Conservation (phyloP, 2,329 filamentous ascomycete genomes). For the Colletotrichum plurivorum region DNA sequence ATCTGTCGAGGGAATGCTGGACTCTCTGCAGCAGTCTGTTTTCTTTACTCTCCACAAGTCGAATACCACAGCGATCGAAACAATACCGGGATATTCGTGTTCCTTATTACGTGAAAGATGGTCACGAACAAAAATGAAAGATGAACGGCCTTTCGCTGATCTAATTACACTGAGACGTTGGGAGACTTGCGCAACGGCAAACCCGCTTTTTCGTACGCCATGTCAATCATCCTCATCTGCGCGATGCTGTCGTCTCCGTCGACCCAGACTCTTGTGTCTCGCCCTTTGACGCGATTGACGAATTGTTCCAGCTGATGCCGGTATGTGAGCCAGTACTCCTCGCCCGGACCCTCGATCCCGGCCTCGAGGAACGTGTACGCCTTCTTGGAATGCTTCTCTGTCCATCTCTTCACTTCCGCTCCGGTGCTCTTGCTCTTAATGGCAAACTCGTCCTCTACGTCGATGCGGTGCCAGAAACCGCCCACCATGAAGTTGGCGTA, state of each 20-base stretch:
- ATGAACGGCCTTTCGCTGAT: too few relatives aligned
- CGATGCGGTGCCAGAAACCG: constrained; percentile 51
- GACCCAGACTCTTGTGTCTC: constrained; percentile 56
- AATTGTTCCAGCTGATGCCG: constrained; percentile 64
- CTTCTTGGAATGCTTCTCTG: constrained; percentile 46
- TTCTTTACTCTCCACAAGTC: neutral
- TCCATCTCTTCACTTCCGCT: constrained; percentile 44
- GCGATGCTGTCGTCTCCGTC: constrained; percentile 57
- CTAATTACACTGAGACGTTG: neutral
- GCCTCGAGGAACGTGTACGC: constrained; percentile 53
- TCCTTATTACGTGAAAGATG: neutral
- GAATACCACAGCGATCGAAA: neutral
- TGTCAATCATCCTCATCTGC: constrained; percentile 62
- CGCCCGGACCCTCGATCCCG: constrained; percentile 47
- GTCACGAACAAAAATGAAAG: neutral
- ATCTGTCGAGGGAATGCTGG: neutral
- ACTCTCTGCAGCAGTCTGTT: neutral
- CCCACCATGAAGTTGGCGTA: constrained; percentile 47
- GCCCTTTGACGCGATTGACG: constrained; percentile 59
- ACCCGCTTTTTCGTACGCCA: constrained; percentile 57
- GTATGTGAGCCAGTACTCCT: constrained; percentile 60
- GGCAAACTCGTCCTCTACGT: constrained; percentile 52
- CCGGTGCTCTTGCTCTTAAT: constrained; percentile 45
- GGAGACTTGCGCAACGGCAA: constrained; percentile 41
- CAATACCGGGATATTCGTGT: neutral